Conservation (phyloP, 139 green algal species). For the Coelastrella sp. region DNA sequence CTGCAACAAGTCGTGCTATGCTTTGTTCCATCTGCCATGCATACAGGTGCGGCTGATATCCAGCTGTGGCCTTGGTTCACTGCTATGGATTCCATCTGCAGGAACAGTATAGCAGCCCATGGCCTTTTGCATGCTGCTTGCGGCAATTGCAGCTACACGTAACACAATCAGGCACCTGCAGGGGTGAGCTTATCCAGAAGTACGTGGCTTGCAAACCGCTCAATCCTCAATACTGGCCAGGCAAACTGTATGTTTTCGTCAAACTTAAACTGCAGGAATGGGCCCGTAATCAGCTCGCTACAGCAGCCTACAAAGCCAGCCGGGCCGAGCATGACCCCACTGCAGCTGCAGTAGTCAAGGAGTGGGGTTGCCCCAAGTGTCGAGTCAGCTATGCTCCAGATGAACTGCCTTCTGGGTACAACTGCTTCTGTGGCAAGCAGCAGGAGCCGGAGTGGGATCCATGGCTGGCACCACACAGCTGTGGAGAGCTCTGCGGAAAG, state of each 20-base stretch:
- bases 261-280: conserved; percentile 73
- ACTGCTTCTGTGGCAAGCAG: conserved; percentile 84
- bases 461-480: conserved; percentile 80
- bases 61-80: not conserved
- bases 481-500: conserved; percentile 74
- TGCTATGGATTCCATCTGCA: not conserved
- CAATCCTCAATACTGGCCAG: too few species aligned
- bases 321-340: not conserved
- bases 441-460: conserved; percentile 55
- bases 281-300: conserved; percentile 74
- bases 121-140: too few species aligned
- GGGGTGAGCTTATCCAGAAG: too few species aligned
- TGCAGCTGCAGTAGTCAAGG: conserved; percentile 23
- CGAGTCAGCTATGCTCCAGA: conserved; percentile 59
- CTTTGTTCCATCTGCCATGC: conserved; percentile 80
- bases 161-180: too few species aligned
- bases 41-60: conserved; percentile 62
- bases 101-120: not conserved
- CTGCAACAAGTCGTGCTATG: conserved; percentile 75
- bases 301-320: conserved; percentile 38
- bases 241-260: too few species aligned
- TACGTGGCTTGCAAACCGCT: too few species aligned
- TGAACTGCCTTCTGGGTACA: conserved; percentile 69
- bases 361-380: conserved; percentile 90
- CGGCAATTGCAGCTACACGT: too few species aligned